Evolutionary conservation across 108 stramenopile genomes (phyloP).

Genomic region (Chaetoceros muelleri): DNA sequence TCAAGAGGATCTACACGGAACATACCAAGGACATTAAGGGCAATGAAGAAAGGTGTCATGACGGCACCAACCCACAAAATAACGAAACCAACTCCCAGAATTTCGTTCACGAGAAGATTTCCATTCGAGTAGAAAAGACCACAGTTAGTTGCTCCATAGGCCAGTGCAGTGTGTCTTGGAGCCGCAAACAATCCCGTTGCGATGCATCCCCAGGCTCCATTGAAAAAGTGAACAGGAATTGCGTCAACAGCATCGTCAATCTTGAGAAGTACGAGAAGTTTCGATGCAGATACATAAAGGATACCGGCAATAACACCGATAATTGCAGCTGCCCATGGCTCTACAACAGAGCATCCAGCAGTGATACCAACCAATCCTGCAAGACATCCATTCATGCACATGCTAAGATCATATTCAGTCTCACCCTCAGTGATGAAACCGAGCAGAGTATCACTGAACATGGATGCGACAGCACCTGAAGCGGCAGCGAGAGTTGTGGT

Average conservation of each 20-base stretch:
- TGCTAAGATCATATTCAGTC: constrained; percentile 57
- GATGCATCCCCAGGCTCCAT: constrained; percentile 77
- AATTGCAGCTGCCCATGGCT: constrained; percentile 51
- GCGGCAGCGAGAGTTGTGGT: constrained; percentile 87
- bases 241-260: constrained; percentile 93
- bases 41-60: constrained; percentile 70
- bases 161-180: constrained; percentile 24
- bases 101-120: constrained; percentile 48
- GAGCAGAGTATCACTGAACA: constrained; percentile 62
- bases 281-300: constrained; percentile 54
- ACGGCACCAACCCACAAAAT: constrained; percentile 62
- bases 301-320: constrained; percentile 66
- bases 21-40: constrained; percentile 50
- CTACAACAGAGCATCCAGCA: constrained; percentile 72
- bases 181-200: constrained; percentile 62
- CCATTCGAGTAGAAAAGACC: constrained; percentile 48
- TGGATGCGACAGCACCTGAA: constrained; percentile 58
- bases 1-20: constrained; percentile 81
- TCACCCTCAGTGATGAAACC: constrained; percentile 39
- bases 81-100: constrained; percentile 58
- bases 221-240: constrained; percentile 77
- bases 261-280: constrained; percentile 53
- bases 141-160: constrained; percentile 17
- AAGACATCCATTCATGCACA: constrained; percentile 78
- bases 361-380: constrained; percentile 90